Base-by-base conservation (phyloP, 2,329 filamentous ascomycete species). In the Shiraia bambusicola region DNA sequence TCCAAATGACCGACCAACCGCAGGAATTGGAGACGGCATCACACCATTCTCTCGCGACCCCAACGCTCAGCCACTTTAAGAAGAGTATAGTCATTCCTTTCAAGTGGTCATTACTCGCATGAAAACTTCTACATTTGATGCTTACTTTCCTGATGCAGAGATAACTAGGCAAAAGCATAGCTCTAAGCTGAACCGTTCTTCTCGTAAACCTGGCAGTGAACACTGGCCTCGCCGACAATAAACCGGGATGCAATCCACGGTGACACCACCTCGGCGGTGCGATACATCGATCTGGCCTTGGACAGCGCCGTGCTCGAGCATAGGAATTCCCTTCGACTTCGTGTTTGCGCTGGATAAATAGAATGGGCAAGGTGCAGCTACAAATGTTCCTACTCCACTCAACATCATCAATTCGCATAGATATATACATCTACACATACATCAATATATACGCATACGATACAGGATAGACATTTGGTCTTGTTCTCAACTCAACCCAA, bases 211-310 rank as follows among this genome's bases (percentile, higher is more conserved):
- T 22, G 19, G 19, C 19, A 22, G 19, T 22, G 19, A 22, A 22
- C 19, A 22, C 4, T 22, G 19, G 8, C 4, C 8, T 22, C 19
- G 19, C 27, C 35, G 44, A 27, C 16, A 40, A 42, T 28, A 28
- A 14, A 13, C 24, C 40, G 39, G 44, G 31, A n/a, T 11, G 2
- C 9, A 16, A 25, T 47, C 49, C 54, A 50, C 50, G 52, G 48
- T 56, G 53, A 56, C 45, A 37, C n/a, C 45, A 37, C n/a, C 28
- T 28, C 34, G 39, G 47, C 54, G 52, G 47, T 49, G 33, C 40
- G 42, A 52, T 38, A 14, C 14, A 27, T 24, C 45, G 34, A 26
- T 32, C 24, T 27, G 39, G 19, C 19, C 19, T 22, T 4, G 4
- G 19, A 22, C 19, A 22, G 8, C 8, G 19, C 19, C 25, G 14